Evolutionary conservation across 164 flowering plant genomes (phyloP), one percentile per base, ranked within the genome.

Genomic region (Chimonanthus salicifolius): DNA sequence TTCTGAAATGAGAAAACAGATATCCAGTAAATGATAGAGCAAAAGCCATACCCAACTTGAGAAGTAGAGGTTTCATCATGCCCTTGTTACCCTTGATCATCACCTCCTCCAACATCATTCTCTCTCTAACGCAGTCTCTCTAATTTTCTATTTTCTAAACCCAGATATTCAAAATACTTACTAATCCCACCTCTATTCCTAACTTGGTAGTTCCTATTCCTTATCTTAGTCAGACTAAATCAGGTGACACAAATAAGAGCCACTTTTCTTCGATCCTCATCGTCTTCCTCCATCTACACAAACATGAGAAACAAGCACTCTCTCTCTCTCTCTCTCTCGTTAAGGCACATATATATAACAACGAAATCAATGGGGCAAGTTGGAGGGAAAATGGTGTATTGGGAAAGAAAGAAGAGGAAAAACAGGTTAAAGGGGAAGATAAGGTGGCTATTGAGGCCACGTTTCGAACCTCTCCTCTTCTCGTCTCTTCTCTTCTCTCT

Each of bases 1-100:
- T 74, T 74, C 77, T 76, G 67, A 84, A 15, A 49, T 84, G 87
- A 71, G 88, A 78, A 81, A 64, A 86, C 51, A 89, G 75, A 73
- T 83, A 80, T 3, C 97, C 94, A 67, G 92, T 92, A 78, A 90
- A 80, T 13, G 97, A 90, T 6, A 92, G 44, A 74, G 87, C 95
- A 13, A 92, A 74, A 78, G 91, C 95, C 21, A 89, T 87, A 43
- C 97, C 97, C 74, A 94, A 72, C 80, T 86, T 87, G 74, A 91
- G 68, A 21, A 89, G 75, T 20, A 87, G 15, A 44, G 88, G 88
- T 16, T 70, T 82, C 69, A 85, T 72, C 83, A 71, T 78, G 73
- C 72, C 80, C 60, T 74, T 70, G 47, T 18, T 62, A 10, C 15
- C 16, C 69, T 5, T 8, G 62, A 54, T 47, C 51, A 71, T n/a